phyloP scores from a whole-genome alignment of 2,329 filamentous ascomycete genomes.

The Bipolaris gigantea region DNA sequence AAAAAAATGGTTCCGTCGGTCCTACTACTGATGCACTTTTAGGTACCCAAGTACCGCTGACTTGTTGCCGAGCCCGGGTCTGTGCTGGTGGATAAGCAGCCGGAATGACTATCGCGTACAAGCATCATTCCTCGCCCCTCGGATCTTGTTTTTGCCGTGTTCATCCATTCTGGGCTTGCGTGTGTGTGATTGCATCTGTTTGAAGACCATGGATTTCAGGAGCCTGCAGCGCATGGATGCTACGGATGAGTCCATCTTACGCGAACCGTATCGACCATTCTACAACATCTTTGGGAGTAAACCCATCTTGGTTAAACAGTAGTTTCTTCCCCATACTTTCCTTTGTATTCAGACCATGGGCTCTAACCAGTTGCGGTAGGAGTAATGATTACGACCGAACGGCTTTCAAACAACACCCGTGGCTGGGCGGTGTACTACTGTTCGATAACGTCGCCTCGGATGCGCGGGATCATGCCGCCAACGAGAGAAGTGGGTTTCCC shows the following conservation, averaged over 20 bases:
- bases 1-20: neutral
- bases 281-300: conserved; percentile 54
- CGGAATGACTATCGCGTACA: neutral
- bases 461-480: conserved; percentile 76
- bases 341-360: neutral
- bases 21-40: neutral
- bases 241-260: conserved; percentile 35
- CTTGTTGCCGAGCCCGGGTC: conserved; percentile 7
- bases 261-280: conserved; percentile 54
- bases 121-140: neutral
- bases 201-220: conserved; percentile 40
- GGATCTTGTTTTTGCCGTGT: neutral
- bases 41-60: no score
- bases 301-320: conserved; percentile 53
- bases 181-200: neutral
- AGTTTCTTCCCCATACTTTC: conserved; percentile 4
- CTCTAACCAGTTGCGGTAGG: conserved; percentile 23
- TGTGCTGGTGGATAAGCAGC: neutral
- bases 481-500: conserved; percentile 63
- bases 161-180: neutral
- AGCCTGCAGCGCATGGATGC: conserved; percentile 29
- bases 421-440: conserved; percentile 67
- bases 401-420: conserved; percentile 63
- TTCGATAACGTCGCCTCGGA: conserved; percentile 76
- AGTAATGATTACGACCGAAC: conserved; percentile 47